These are phyloP conservation scores for Rosa hybrid DNA, from an alignment of 331 rosid species.

Conservation along the genomic window DNA sequence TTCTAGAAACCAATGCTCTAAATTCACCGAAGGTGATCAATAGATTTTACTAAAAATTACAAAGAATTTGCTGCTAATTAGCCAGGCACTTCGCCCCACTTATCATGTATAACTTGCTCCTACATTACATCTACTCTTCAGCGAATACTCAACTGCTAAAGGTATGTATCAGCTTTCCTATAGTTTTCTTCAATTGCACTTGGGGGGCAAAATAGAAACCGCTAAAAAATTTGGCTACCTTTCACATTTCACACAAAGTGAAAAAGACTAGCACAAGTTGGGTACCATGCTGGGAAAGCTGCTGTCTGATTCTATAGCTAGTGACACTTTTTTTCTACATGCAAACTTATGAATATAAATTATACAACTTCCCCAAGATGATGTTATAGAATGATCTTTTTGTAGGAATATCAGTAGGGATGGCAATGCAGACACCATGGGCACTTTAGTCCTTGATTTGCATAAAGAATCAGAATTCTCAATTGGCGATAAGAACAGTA, in stretches of 20 bases:
- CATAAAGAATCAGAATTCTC: constrained; percentile 53
- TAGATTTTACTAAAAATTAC: background rate
- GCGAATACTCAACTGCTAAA: background rate
- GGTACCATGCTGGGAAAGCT: constrained; percentile 37
- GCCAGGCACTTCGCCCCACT: background rate
- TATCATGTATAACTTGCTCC: background rate
- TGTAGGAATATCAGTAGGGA: constrained; percentile 40
- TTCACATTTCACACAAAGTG: constrained; percentile 10
- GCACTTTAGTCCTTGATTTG: constrained; percentile 45
- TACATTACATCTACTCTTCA: background rate
- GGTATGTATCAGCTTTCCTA: background rate
- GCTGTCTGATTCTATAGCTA: constrained; percentile 50
- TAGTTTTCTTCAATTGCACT: constrained; percentile 6
- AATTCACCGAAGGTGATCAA: background rate
- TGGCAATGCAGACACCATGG: constrained; percentile 25
- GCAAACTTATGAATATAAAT: constrained; percentile 48
- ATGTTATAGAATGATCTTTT: constrained; percentile 31
- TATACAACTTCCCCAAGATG: constrained; percentile 38
- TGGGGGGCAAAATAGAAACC: background rate
- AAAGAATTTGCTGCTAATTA: background rate
- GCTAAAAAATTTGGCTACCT: background rate
- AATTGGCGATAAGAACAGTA: constrained; percentile 43
- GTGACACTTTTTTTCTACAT: constrained; percentile 48
- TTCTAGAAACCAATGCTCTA: background rate
- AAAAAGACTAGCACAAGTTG: constrained; percentile 16